Conservation (phyloP, 805 yeast genomes). For the Zygosaccharomyces gambellarensis region DNA sequence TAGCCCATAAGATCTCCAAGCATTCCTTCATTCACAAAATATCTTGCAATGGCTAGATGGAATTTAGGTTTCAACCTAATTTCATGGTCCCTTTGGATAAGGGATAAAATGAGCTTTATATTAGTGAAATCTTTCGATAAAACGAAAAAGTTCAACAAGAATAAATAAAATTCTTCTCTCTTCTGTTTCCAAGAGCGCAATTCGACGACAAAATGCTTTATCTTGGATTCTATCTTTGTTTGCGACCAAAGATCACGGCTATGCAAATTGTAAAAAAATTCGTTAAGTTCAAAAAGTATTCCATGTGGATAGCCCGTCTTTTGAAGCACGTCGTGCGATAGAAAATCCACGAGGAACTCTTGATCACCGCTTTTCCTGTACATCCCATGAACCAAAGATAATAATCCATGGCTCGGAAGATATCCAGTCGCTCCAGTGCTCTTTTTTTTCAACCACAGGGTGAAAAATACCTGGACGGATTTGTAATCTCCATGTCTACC, state of each 20-base stretch:
- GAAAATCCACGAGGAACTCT: constrained; percentile 13
- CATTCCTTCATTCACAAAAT: constrained; percentile 24
- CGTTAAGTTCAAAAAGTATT: constrained; percentile 15
- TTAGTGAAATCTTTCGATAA: constrained; percentile 13
- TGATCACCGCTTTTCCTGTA: constrained; percentile 13
- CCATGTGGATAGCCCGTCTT: constrained; percentile 17
- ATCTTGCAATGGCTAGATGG: constrained; percentile 18
- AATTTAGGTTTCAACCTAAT: constrained; percentile 14
- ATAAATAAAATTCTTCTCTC: constrained; percentile 16
- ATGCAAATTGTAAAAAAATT: constrained; percentile 16
- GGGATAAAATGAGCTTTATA: constrained; percentile 11
- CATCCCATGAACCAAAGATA: constrained; percentile 23
- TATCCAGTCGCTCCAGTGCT: not conserved
- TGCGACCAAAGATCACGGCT: not conserved
- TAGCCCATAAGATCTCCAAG: constrained; percentile 18
- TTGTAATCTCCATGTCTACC: constrained; percentile 17
- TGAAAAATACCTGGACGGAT: constrained; percentile 20
- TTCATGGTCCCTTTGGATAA: constrained; percentile 14
- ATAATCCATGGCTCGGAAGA: constrained; percentile 13
- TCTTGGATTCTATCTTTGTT: constrained; percentile 3
- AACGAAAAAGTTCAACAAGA: constrained; percentile 16
- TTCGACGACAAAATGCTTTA: constrained; percentile 5
- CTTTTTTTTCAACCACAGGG: constrained; percentile 23
- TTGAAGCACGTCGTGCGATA: constrained; percentile 13
- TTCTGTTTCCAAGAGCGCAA: constrained; percentile 1